phyloP scores from a whole-genome alignment of 495 filamentous ascomycete species.

The Penicillium silybi region DNA sequence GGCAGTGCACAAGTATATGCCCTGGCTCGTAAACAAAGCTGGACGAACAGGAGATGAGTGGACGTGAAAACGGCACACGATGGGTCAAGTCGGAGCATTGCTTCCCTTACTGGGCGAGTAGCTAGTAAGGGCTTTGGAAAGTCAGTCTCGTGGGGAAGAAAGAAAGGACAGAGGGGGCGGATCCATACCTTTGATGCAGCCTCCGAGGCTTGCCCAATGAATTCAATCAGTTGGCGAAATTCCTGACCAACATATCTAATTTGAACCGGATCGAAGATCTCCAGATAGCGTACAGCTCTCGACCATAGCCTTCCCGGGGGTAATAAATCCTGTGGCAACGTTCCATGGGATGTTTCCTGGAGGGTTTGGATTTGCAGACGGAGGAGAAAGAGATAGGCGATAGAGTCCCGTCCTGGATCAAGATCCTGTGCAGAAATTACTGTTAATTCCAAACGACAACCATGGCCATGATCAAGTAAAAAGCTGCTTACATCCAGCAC shows the following conservation, averaged over 20 bases:
- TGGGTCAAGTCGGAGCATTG: constrained; percentile 70
- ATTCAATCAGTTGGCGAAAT: constrained; percentile 51
- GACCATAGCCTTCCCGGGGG: constrained; percentile 44
- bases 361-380: constrained; percentile 27
- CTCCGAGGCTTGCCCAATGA: constrained; percentile 38
- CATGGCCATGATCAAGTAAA: background rate
- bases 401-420: constrained; percentile 39
- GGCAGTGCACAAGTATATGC: constrained; percentile 55
- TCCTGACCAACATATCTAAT: constrained; percentile 54
- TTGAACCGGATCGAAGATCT: constrained; percentile 54
- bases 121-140: constrained; percentile 52
- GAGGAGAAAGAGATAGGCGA: constrained; percentile 42
- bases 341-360: constrained; percentile 18
- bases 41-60: constrained; percentile 58
- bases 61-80: constrained; percentile 67
- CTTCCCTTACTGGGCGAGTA: constrained; percentile 55
- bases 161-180: background rate
- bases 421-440: constrained; percentile 11
- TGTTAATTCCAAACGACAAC: background rate
- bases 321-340: constrained; percentile 20
- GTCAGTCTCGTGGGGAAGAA: constrained; percentile 7
- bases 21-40: constrained; percentile 54
- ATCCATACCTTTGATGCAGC: constrained; percentile 37
- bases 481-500: constrained; percentile 29
- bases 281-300: constrained; percentile 45